A percentile compares a stretch with the other conserved stretches of the same genome.
These are phyloP conservation scores for Colletotrichum noveboracense DNA, from an alignment of 2,329 filamentous ascomycete genomes.

Conservation along the genomic window DNA sequence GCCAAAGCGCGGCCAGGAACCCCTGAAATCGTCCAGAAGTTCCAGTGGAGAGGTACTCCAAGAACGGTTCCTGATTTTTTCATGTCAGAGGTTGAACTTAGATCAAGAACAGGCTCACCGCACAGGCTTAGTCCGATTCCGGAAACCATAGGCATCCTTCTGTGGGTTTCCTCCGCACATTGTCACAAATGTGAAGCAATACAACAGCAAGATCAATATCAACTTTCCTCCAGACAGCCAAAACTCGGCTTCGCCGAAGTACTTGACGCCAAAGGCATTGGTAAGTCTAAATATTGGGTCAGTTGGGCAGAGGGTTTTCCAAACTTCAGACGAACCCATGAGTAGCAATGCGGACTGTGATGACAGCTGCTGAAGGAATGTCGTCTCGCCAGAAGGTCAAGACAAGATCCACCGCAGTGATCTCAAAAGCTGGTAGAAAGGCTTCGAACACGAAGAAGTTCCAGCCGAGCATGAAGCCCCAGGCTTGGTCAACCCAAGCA, in stretches of 20 bases:
- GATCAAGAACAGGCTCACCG: slow-evolving; percentile 43
- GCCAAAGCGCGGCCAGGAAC: slow-evolving; percentile 71
- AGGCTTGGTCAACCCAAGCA: slow-evolving; percentile 53
- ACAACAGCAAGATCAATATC: slow-evolving; percentile 68
- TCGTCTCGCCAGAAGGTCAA: slow-evolving; percentile 40
- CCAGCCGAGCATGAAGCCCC: slow-evolving; percentile 53
- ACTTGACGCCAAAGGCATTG: slow-evolving; percentile 29
- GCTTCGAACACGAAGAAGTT: slow-evolving; percentile 58
- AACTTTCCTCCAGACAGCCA: slow-evolving; percentile 68
- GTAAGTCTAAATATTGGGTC: slow-evolving; percentile 13
- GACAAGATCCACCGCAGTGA: slow-evolving; percentile 46
- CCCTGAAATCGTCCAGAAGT: slow-evolving; percentile 71
- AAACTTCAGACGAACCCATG: background rate
- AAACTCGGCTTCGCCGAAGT: slow-evolving; percentile 68
- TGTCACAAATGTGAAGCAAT: slow-evolving; percentile 76
- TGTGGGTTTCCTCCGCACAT: slow-evolving; percentile 80
- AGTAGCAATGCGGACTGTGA: background rate
- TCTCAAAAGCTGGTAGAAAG: slow-evolving; percentile 55
- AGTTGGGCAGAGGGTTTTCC: slow-evolving; percentile 14
- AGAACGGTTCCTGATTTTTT: background rate
- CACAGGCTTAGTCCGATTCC: slow-evolving; percentile 66
- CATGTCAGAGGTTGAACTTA: slow-evolving; percentile 35
- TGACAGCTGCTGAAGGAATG: slow-evolving; percentile 28
- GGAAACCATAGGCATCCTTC: slow-evolving; percentile 71
- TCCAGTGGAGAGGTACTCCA: slow-evolving; percentile 52